These are phyloP conservation scores for Botryotinia narcissicola DNA, from an alignment of 2,329 filamentous ascomycete genomes.

Conservation along the genomic window DNA sequence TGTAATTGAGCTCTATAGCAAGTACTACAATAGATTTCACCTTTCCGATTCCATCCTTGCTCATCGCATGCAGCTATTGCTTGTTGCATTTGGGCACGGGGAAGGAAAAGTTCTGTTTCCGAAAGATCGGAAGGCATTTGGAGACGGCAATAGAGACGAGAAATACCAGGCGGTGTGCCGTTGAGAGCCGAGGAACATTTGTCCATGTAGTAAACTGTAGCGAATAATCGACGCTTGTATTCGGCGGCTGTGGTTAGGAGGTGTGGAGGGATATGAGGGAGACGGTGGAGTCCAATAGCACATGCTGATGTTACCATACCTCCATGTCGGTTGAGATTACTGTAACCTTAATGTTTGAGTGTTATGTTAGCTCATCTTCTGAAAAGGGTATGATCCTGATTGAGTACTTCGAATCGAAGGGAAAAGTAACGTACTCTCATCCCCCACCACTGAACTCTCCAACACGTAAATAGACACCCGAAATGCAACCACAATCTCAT, in stretches of 20 bases:
- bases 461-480: background rate
- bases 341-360: constrained; percentile 22
- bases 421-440: constrained; percentile 1
- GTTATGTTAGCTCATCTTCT: background rate
- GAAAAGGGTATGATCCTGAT: background rate
- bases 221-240: constrained; percentile 34
- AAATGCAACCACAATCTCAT: constrained; percentile 28
- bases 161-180: constrained; percentile 33
- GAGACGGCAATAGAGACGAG: constrained; percentile 31
- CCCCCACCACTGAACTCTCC: constrained; percentile 3
- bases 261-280: constrained; percentile 24
- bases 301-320: constrained; percentile 32
- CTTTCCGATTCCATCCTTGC: constrained; percentile 33
- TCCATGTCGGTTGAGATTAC: constrained; percentile 28
- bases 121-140: constrained; percentile 32
- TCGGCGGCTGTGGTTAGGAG: constrained; percentile 33
- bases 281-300: constrained; percentile 33
- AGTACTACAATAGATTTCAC: constrained; percentile 26
- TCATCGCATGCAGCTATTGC: constrained; percentile 24
- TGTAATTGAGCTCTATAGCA: constrained; percentile 24
- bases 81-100: constrained; percentile 19
- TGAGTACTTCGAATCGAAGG: background rate
- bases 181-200: constrained; percentile 33
- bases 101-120: constrained; percentile 30
- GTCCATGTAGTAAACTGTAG: constrained; percentile 30